Base-by-base conservation (phyloP, 2,329 filamentous ascomycete genomes). In the Fusarium incarnatum region DNA sequence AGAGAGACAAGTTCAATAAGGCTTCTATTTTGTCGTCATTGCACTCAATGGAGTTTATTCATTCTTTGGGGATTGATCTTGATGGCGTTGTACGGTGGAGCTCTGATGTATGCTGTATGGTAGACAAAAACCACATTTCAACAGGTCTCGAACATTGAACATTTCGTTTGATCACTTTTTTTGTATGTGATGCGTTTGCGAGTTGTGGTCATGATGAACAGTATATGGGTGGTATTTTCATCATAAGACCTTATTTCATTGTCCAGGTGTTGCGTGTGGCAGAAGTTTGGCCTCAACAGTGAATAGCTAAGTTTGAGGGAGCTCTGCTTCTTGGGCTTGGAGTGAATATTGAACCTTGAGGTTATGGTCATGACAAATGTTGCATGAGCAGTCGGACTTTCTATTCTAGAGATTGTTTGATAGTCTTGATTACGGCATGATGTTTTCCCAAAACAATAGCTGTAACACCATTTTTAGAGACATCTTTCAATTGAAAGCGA, bases 31-130 rank as follows among this genome's bases (percentile, higher is more conserved):
- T 55, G 57, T 60, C 57, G 40, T 53, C 55, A 48, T 60, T 64
- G 55, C 62, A 67, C 64, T 60, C 56, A 69, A 55, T 64, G 71
- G 73, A 73, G 73, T 75, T 75, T 52, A 48, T 60, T 44, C 52
- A 32, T 63, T 70, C 44, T 60, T 59, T 65, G 62, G 66, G 55
- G 59, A 56, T 50, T 71, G 44, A 50, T 70, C 54, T 72, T 58
- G 47, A 59, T 34, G 73, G 73, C 73, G 73, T 75, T 75, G 41
- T 46, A 64, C 34, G 71, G 67, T 53, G 64, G 71, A 44, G 52
- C 61, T 41, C 58, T 69, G 59, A 64, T 67, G 61, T 69, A 70
- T 59, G 22, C 34, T 41, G 49, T 28, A 41, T 30, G 61, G 60
- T 75, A 75, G 68, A 75, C 47, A 72, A 75, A 34, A 73, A 71